Evolutionary conservation across 768 basidiomycete species (phyloP), one percentile per base, ranked within the genome.

Genomic region (Tylopilus intermedius): DNA sequence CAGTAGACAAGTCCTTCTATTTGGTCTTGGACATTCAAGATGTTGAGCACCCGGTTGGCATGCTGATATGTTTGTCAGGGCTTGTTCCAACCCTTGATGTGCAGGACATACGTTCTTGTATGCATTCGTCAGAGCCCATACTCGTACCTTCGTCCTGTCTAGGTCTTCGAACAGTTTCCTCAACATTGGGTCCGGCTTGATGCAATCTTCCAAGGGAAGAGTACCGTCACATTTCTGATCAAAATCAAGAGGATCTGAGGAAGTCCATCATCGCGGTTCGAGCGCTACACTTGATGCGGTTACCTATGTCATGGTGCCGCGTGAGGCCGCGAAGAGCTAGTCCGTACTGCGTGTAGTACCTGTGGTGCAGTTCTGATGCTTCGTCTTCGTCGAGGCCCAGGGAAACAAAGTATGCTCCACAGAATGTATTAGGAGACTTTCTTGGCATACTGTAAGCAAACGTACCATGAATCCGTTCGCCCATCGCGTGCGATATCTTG

Each of bases 71-170:
- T 46, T 45, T 7, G 21, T 58, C 39, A 58, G 61, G 45, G 50
- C 40, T 51, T 8, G 24, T n/a, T 32, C 37, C 22, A 32, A 27
- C 18, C 21, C 22, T 33, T 8, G 18, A 5, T 35, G 39, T 69
- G 76, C 42, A n/a, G 11, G 26, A 50, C 69, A 21, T 67, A 90
- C 90, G 22, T 79, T 74, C 50, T 76, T 75, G 66, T 91, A 92
- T 10, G 91, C 91, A 63, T 94, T 94, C 4, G 91, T 94, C 40
- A 93, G 69, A 3, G 80, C 89, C 90, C 90, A 93, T 5, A 93
- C 82, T n/a, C 82, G 79, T 8, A 76, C 80, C 66, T 88, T 91
- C 27, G 74, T 76, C 44, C 83, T 80, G 62, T 94, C 88, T 29
- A 94, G 82, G 63, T 93, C 88, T 65, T 86, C 71, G 47, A 94